Evolutionary conservation across 2,329 filamentous ascomycete genomes (phyloP), one percentile per base, ranked within the genome.

Genomic region (Bipolaris sorokiniana): DNA sequence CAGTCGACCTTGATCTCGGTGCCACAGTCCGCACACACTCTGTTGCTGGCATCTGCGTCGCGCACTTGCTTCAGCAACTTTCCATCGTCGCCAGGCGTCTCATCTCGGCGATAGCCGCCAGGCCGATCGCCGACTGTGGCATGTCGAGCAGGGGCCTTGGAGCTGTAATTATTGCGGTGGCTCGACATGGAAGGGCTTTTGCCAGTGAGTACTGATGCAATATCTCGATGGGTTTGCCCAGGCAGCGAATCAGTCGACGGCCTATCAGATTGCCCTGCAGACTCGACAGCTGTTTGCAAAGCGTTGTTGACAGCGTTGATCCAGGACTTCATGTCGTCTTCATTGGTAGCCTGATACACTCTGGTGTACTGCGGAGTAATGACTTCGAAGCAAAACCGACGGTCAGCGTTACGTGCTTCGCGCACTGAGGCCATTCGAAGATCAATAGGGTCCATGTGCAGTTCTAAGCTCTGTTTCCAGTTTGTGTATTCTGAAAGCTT

Each of bases 401-500:
- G 86, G 69, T 99, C 96, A 1, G 93, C 91, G 75, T 96, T 97
- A 22, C 95, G 88, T 38, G 96, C 94, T 79, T 99, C 95, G 55
- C 95, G 88, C 15, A 99, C 96, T 15, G 95, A 98, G 9, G 95
- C 95, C 87, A 98, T 95, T 34, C 95, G 90, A 44, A 99, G 82
- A 76, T 99, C 96, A 64, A 99, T 98, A 0, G 95, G 95, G 1
- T 98, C 95, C 87, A 97, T 98, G 75, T 99, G 96, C 23, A 98
- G 82, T 76, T 99, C 95, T 22, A 99, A 85, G 75, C 88, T 94
- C 75, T 99, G 92, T 78, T 99, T 99, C 95, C 95, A 99, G 76
- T 99, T 98, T 74, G 93, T 97, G 78, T 99, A 99, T 73, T 99
- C 95, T 1, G 94, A 97, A 15, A 99, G 83, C 74, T 95, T 97